Evolutionary conservation across 495 filamentous ascomycete species (phyloP).

Genomic region (Extremus antarcticus): DNA sequence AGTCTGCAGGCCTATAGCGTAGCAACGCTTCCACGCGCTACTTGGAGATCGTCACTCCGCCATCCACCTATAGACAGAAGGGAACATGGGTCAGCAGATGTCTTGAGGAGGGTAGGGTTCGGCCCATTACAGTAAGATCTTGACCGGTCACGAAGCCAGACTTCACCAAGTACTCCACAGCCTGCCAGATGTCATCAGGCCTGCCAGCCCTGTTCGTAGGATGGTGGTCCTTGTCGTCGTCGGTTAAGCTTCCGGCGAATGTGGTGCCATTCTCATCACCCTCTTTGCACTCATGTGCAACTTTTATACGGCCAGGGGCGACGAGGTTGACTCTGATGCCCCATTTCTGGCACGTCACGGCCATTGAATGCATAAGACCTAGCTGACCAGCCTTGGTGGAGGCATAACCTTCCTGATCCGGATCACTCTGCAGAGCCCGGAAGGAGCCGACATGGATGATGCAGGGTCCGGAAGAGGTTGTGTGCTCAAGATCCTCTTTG

Average conservation of each 20-base stretch:
- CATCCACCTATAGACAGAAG: too few species aligned
- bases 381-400: slow-evolving; percentile 20
- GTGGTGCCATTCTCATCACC: slow-evolving; percentile 19
- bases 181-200: slow-evolving; percentile 22
- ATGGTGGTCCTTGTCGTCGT: slow-evolving; percentile 19
- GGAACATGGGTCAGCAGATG: too few species aligned
- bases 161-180: slow-evolving; percentile 24
- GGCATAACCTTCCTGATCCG: slow-evolving; percentile 24
- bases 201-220: slow-evolving; percentile 21
- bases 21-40: too few species aligned
- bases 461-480: slow-evolving; percentile 9
- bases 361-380: slow-evolving; percentile 23
- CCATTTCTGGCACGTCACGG: slow-evolving; percentile 8
- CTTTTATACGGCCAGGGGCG: slow-evolving; percentile 21
- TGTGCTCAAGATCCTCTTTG: not conserved
- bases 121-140: slow-evolving; percentile 20
- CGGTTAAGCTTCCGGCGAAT: not conserved
- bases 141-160: slow-evolving; percentile 23
- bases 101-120: too few species aligned
- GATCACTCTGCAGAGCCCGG: slow-evolving; percentile 22
- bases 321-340: slow-evolving; percentile 23
- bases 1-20: too few species aligned
- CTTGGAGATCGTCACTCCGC: slow-evolving; percentile 5
- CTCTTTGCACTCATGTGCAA: slow-evolving; percentile 19
- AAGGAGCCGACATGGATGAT: slow-evolving; percentile 24